Evolutionary conservation across 2,329 filamentous ascomycete genomes (phyloP).

Genomic region (Alternaria viburni): DNA sequence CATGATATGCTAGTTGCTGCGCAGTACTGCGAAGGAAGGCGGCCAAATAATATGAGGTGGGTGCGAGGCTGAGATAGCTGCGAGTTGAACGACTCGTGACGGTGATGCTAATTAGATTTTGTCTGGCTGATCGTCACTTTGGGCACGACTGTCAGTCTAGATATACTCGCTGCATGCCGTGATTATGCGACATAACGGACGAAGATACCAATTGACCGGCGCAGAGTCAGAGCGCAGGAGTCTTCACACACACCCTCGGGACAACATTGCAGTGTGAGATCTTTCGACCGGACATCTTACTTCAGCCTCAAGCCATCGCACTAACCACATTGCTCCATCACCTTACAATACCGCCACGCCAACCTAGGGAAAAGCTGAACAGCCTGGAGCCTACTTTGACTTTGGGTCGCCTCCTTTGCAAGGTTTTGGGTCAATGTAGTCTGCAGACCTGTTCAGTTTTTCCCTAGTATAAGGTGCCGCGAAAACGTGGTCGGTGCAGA

Average conservation of each 20-base stretch:
- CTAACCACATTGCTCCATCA: neutral
- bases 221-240: neutral
- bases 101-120: neutral
- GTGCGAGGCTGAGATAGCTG: neutral
- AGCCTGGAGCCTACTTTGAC: no score
- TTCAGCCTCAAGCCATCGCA: neutral
- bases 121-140: neutral
- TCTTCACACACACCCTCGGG: neutral
- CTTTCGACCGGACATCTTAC: neutral
- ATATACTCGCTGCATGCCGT: neutral
- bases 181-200: neutral
- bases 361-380: no score
- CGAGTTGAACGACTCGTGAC: neutral
- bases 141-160: neutral
- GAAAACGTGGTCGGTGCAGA: neutral
- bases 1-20: constrained; percentile 4
- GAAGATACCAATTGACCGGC: neutral
- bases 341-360: neutral
- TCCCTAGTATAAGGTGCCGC: neutral
- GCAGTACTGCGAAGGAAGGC: neutral
- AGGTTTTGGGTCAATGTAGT: no score
- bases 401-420: no score
- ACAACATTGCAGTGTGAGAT: neutral
- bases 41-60: neutral
- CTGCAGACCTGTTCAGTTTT: no score